Base-by-base conservation (phyloP, 495 filamentous ascomycete species). In the Evernia prunastri region DNA sequence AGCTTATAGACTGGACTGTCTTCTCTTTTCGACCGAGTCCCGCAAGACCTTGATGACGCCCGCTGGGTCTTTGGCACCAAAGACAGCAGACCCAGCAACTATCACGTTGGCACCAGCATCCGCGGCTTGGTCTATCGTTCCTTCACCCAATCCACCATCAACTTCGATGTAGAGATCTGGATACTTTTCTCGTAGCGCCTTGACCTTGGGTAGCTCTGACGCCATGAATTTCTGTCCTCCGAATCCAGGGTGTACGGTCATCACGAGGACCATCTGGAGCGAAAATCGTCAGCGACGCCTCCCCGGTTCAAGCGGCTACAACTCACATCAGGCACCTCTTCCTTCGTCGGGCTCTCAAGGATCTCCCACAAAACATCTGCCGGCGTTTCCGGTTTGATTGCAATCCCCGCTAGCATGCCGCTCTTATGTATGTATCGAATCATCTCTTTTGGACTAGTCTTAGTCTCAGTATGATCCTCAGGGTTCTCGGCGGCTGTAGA, bases 181-280 rank as follows among this genome's bases (percentile, higher is more conserved):
- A 74, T 96, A 98, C 54, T 85, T 83, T 71, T 87, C 77, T 59
- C 95, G 84, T 69, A 98, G 80, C 54, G 87, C 90, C 59, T 84
- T 72, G 39, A 98, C 95, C 77, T 98, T 98, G 67, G 94, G 95
- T 68, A 98, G 82, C 74, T 95, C 90, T 7, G 87, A 89, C 8
- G 91, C 87, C 89, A 97, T 96, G 84, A 98, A 98, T 73, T 95
- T 96, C 75, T 98, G 95, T 17, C 94, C 94, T 65, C 94, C 95
- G 75, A 97, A 98, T 60, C 94, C 94, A 25, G 94, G 94, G 75
- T 98, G 86, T 25, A 98, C 94, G 12, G 94, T 98, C 94, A 98
- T 98, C 45, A 98, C 87, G 13, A 98, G 86, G 33, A 95, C 91
- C 95, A 98, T 97, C 94, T 98, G 63, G 53, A 58, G 13, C 37